Base-by-base conservation (phyloP, 2,329 filamentous ascomycete genomes). In the Fusarium annulatum region DNA sequence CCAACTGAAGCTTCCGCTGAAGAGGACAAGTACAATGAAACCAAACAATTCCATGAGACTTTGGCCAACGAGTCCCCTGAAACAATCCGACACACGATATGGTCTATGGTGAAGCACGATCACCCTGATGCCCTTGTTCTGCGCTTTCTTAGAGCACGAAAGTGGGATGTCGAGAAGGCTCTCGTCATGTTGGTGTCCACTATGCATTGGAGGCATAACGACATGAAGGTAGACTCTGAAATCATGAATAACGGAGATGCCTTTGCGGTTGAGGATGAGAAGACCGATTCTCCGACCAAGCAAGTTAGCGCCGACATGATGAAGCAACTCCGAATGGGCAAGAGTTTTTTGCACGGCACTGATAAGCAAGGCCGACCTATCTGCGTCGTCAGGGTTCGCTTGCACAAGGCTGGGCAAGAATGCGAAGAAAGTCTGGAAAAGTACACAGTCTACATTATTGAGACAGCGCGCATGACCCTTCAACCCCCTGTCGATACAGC, bases 81-180 rank as follows among this genome's bases (percentile, higher is more conserved):
- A 78, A 88, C 92, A 48, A 90, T 99, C 73, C 90, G 95, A 59
- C 86, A 88, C 21, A 92, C 95, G 0, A 93, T 98, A 80, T 98
- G 96, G 96, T 89, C 86, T 75, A 97, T 98, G 94, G 90, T 96
- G 66, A 99, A 98, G 85, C 92, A 96, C 78, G 96, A 99, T 79
- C 91, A 98, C 80, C 96, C 96, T 1, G 96, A 99, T 83, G 93
- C 92, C 5, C 85, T 97, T 23, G 84, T 96, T 21, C 84, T 97
- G 64, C 91, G 95, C 46, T 97, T 97, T 82, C 85, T 97, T 64
- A 88, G 95, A 58, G 95, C 95, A n/a, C 88, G 95, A 51, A 97
- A 97, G 83, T 99, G 96, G 96, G 94, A 99, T 79, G 91, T 97
- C 23, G 92, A 97, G 58, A 95, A 94, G 80, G 96, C 96, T 8